A percentile compares a stretch with the other conserved stretches of the same genome.
phyloP scores from a whole-genome alignment of 352 stramenopile genomes.

The Globisporangium radiosum region DNA sequence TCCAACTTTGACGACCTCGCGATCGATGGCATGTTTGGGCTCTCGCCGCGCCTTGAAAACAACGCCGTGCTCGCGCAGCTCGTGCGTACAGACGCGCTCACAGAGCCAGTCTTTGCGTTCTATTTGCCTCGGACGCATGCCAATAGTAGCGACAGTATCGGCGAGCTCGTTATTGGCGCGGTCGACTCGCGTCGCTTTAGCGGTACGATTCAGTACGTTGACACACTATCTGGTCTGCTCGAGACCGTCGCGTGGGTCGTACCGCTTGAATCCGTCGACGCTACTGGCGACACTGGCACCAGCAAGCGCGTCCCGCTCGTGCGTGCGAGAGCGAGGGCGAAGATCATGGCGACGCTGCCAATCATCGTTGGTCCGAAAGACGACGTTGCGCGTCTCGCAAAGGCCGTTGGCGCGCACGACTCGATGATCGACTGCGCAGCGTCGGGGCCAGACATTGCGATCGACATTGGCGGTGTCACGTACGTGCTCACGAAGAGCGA shows the following conservation, averaged over 20 bases:
- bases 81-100: neutral
- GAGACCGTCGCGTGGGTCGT: neutral
- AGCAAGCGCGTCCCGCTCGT: neutral
- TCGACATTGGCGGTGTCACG: neutral
- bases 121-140: neutral
- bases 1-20: neutral
- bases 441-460: neutral
- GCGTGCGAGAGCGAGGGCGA: neutral
- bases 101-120: slow-evolving; percentile 3
- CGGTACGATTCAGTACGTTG: neutral
- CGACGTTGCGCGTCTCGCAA: slow-evolving; percentile 1
- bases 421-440: slow-evolving; percentile 1
- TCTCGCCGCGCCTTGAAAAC: neutral
- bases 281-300: neutral
- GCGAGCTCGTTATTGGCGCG: slow-evolving; percentile 1
- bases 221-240: neutral
- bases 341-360: neutral
- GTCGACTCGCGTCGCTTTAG: neutral
- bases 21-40: slow-evolving; percentile 3
- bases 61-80: neutral
- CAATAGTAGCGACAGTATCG: neutral
- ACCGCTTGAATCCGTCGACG: neutral
- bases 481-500: slow-evolving; percentile 5
- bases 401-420: neutral
- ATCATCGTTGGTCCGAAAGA: neutral